Conservation (phyloP, 2,329 filamentous ascomycete genomes). For the Hypomyces perniciosus region DNA sequence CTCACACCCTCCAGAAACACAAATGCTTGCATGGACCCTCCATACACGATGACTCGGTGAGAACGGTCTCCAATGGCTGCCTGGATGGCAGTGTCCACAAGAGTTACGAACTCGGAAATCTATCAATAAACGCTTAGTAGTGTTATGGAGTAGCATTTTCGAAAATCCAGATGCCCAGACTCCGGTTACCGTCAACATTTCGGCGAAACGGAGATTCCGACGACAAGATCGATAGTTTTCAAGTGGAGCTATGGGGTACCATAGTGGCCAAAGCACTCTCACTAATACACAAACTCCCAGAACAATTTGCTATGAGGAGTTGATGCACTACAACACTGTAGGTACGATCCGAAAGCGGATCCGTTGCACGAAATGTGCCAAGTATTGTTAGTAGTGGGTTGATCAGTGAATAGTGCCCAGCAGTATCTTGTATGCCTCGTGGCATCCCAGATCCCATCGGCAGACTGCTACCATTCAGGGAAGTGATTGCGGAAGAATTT, state of each 20-base stretch:
- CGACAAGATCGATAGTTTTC: not conserved
- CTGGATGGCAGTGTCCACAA: not conserved
- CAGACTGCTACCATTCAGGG: not conserved
- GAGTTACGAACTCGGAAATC: too few relatives aligned
- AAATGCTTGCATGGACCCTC: too few relatives aligned
- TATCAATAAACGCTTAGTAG: too few relatives aligned
- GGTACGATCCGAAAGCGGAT: too few relatives aligned
- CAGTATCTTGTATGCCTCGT: not conserved
- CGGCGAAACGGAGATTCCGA: not conserved
- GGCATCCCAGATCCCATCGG: not conserved
- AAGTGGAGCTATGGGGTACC: not conserved
- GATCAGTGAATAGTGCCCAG: not conserved
- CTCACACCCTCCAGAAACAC: too few relatives aligned
- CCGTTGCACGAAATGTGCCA: not conserved
- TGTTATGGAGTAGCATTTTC: too few relatives aligned
- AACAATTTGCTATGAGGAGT: too few relatives aligned
- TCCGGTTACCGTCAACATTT: not conserved
- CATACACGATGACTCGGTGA: too few relatives aligned
- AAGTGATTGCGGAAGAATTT: slow-evolving; percentile 8
- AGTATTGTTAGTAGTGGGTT: not conserved
- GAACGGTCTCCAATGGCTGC: not conserved
- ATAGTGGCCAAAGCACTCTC: too few relatives aligned
- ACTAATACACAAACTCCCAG: too few relatives aligned
- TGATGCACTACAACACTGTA: too few relatives aligned
- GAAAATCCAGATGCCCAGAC: too few relatives aligned